Evolutionary conservation across 306 rosid species (phyloP), one percentile per base, ranked within the genome.

Genomic region (Vigna trinervia): DNA sequence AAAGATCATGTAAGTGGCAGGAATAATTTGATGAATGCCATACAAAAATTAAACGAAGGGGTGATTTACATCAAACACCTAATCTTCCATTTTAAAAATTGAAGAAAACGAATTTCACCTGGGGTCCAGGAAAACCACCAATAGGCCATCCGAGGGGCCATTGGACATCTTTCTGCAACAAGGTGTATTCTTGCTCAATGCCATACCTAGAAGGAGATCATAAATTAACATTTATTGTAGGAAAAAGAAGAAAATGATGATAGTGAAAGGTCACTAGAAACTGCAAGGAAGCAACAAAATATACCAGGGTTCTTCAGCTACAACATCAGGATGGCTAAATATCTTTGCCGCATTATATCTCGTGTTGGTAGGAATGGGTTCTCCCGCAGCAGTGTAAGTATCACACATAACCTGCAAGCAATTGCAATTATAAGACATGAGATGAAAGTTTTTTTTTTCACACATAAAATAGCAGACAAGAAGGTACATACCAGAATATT

Each of bases 141-240:
- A 82, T 0, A 0, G 98, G 98, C 98, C 98, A 93, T 28, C 98
- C 98, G 11, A 91, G 43, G 8, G 98, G 98, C 98, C 98, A 93
- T 2, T 81, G 62, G 45, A 79, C 75, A 51, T 90, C 89, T 77
- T 91, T 93, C 80, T 93, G 96, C 87, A 93, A 58, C 94, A 93
- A 87, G 81, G 94, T 93, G 86, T 93, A 93, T 86, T 93, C 98
- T 38, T 93, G 98, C 84, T 93, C 98, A 65, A 93, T 83, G 38
- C 98, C 98, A 72, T 84, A 93, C 97, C 97, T 92, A 80, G 63
- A 73, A 78, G 71, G 61, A 84, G 52, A 74, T 68, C 43, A 50
- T 54, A 47, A 41, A 79, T 6, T 12, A 51, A 80, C 7, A 6
- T 5, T 58, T 15, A 41, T 2, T 9, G 34, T 75, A 41, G 12